Evolutionary conservation across 306 rosid species (phyloP).

Genomic region (Argentina anserina): DNA sequence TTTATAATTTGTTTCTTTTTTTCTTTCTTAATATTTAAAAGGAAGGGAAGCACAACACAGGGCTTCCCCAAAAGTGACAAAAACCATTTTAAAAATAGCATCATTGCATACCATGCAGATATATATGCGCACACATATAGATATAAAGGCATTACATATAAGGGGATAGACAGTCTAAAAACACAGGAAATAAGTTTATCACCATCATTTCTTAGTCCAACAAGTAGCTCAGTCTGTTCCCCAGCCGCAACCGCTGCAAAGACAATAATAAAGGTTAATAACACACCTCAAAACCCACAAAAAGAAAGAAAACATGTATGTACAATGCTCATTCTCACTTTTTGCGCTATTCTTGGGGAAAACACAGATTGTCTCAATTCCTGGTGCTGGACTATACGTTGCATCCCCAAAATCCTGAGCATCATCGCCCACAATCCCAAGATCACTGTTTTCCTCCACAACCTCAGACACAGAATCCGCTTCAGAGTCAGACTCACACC

Average conservation of each 20-base stretch:
- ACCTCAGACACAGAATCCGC: conserved; percentile 36
- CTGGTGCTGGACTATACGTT: conserved; percentile 62
- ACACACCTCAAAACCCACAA: neutral
- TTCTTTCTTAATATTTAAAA: no score
- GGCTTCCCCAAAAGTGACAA: neutral
- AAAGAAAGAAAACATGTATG: neutral
- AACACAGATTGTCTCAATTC: conserved; percentile 64
- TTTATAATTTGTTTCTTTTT: neutral
- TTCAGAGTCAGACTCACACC: conserved; percentile 57
- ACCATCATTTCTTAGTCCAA: conserved; percentile 89
- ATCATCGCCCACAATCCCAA: conserved; percentile 76
- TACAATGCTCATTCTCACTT: conserved; percentile 35
- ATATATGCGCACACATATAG: neutral
- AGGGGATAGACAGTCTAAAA: neutral
- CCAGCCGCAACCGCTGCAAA: conserved; percentile 82
- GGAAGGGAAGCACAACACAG: no score
- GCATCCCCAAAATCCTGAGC: conserved; percentile 62
- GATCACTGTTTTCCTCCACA: conserved; percentile 59
- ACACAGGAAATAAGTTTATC: conserved; percentile 13
- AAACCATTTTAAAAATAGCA: conserved; percentile 5
- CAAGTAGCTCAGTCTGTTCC: conserved; percentile 76
- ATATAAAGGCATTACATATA: neutral
- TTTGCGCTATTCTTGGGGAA: conserved; percentile 72
- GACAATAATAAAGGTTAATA: conserved; percentile 21
- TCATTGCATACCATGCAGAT: conserved; percentile 3